phyloP scores from a whole-genome alignment of 306 rosid species.

The Sphenostylis stenocarpa region DNA sequence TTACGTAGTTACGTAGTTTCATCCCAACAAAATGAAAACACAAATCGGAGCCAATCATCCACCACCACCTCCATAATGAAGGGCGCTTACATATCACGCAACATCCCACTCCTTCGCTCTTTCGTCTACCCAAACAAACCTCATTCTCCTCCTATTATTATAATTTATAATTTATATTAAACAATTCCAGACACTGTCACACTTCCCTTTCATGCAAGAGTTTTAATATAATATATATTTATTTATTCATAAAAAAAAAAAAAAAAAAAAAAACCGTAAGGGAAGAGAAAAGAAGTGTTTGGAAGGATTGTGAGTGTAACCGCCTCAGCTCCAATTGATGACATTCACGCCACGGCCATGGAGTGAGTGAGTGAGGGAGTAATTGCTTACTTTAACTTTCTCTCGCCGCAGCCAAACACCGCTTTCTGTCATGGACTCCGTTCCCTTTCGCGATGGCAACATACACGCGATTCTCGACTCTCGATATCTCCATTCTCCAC shows the following conservation, averaged over 20 bases:
- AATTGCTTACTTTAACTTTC: constrained; percentile 22
- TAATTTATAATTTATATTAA: no score
- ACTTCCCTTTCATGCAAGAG: neutral
- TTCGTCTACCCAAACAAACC: neutral
- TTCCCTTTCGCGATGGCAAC: constrained; percentile 71
- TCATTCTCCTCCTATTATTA: neutral
- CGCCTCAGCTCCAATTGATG: constrained; percentile 42
- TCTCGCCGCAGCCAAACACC: neutral
- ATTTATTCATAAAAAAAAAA: no score
- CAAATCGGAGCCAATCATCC: neutral
- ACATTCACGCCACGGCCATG: constrained; percentile 25
- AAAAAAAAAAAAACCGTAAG: neutral
- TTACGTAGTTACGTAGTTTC: neutral
- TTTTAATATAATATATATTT: no score
- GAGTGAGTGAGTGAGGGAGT: constrained; percentile 8
- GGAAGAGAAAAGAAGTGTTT: neutral
- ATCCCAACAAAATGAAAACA: neutral
- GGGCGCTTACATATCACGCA: constrained; percentile 35
- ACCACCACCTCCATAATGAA: neutral
- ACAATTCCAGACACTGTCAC: no score
- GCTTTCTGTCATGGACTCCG: constrained; percentile 60
- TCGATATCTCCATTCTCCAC: constrained; percentile 54
- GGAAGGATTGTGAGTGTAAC: constrained; percentile 32
- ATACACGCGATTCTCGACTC: constrained; percentile 55
- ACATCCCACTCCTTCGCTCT: neutral